Evolutionary conservation across 1,284 basidiomycete genomes (phyloP).

Genomic region (Austroboletus novae-zelandiae): DNA sequence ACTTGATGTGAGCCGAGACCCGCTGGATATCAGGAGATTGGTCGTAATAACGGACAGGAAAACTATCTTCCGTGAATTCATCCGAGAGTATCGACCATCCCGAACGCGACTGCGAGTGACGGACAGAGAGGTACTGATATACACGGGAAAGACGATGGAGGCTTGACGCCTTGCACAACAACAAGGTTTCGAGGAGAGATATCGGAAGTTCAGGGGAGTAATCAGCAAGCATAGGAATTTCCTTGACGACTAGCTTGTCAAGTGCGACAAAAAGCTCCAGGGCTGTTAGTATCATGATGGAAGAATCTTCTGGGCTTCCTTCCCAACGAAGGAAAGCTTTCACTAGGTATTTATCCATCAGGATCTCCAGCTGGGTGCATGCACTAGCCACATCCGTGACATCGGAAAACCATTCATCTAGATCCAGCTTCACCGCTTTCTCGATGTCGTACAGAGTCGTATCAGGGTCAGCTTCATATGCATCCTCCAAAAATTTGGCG

Average conservation of each 20-base stretch:
- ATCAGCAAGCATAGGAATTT: neutral
- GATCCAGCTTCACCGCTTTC: neutral
- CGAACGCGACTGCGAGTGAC: neutral
- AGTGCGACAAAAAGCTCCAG: neutral
- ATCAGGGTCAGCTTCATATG: slow-evolving; percentile 8
- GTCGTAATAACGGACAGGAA: slow-evolving; percentile 9
- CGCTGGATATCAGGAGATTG: neutral
- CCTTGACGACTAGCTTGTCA: neutral
- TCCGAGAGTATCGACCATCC: neutral
- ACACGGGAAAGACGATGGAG: neutral
- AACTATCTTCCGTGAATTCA: slow-evolving; percentile 24
- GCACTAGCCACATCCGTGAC: neutral
- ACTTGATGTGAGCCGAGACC: neutral
- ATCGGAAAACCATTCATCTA: neutral
- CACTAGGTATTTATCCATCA: neutral
- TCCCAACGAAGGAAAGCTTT: neutral
- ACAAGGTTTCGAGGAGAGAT: neutral
- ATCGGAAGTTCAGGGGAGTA: neutral
- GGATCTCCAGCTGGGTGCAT: slow-evolving; percentile 2
- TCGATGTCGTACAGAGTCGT: slow-evolving; percentile 28
- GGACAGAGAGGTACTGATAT: neutral
- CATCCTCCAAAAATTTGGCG: slow-evolving; percentile 4
- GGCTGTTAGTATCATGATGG: neutral
- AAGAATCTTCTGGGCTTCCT: neutral
- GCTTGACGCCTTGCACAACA: neutral